Base-by-base conservation (phyloP, 192 early-diverging fungal species). In the Anaeromyces robustus region DNA sequence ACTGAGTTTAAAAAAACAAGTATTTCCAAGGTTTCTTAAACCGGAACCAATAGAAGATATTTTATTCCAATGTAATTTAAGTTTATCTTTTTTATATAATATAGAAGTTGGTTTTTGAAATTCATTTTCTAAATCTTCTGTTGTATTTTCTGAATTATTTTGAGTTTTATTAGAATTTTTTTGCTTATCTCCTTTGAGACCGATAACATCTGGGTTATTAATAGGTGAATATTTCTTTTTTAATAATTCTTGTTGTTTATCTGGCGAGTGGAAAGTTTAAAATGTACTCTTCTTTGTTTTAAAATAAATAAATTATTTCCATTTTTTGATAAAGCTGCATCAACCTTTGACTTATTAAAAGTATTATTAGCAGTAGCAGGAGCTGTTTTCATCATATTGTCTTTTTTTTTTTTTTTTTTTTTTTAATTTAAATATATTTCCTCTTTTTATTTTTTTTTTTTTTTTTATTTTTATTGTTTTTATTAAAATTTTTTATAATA, bases 1-100 rank as follows among this genome's bases (percentile, higher is more conserved):
- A 92, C 89, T 13, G 93, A 91, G 85, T 95, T 95, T n/a, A 93
- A 81, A 14, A 81, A 92, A 95, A 80, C 94, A 95, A 6, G 93
- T 93, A 79, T 94, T 94, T 34, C 91, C 90, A 79, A 91, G 87
- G 80, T 95, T 94, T 81, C 86, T 83, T 37, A 95, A 84, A 16
- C 93, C 93, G 14, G 92, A 88, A 12, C 93, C 94, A 30, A 93
- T 89, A 14, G 87, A 82, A 28, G 89, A 86, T 77, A 87, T 84
- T 22, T 83, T 77, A 26, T 85, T 84, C 93, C 93, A 94, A 43
- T 82, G 80, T 32, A 82, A 78, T 11, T 88, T 78, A 29, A 94
- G 86, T 79, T 86, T 84, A 30, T 89, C 89, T n/a, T 85, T 86
- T 30, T 85, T 85, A 84, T 90, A 94, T 14, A 94, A 85, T 29